Percentiles rank a stretch among this genome's conserved stretches.
phyloP scores from a whole-genome alignment of 495 filamentous ascomycete species.

The Aspergillus steynii region DNA sequence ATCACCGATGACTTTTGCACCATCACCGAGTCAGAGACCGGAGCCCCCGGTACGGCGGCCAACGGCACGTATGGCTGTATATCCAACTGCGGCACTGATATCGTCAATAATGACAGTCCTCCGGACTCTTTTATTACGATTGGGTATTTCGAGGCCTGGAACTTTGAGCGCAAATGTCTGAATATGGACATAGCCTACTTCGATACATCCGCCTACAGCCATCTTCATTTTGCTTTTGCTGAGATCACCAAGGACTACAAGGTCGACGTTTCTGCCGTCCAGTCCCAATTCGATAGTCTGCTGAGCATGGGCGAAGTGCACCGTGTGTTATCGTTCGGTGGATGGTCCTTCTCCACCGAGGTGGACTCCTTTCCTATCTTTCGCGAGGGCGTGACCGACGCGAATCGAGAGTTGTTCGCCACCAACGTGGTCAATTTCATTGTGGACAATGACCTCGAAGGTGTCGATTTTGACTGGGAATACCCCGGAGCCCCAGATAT shows the following conservation, averaged over 20 bases:
- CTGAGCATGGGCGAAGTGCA: conserved; percentile 24
- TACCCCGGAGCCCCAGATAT: conserved; percentile 32
- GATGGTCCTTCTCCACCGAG: conserved; percentile 47
- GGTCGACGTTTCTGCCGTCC: neutral
- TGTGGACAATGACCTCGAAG: neutral
- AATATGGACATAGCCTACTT: conserved; percentile 10
- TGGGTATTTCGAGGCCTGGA: conserved; percentile 21
- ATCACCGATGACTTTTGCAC: conserved; percentile 23
- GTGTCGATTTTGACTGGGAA: conserved; percentile 5
- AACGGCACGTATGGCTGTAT: conserved; percentile 42
- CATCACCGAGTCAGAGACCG: conserved; percentile 17
- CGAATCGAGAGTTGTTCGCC: neutral
- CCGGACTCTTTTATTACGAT: conserved; percentile 5
- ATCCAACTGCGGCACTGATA: conserved; percentile 43
- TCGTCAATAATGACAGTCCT: conserved; percentile 21
- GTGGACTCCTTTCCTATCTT: conserved; percentile 37
- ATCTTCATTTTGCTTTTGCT: conserved; percentile 20
- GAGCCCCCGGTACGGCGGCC: conserved; percentile 38
- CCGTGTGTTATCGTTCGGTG: conserved; percentile 46
- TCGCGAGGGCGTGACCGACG: conserved; percentile 25
- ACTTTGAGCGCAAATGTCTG: conserved; percentile 19
- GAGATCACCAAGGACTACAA: neutral
- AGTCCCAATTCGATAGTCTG: conserved; percentile 24
- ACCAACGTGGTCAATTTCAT: conserved; percentile 23
- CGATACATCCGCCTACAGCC: conserved; percentile 21